Conservation (phyloP, 1,284 basidiomycete species). For the Trichosporon ovoides region DNA sequence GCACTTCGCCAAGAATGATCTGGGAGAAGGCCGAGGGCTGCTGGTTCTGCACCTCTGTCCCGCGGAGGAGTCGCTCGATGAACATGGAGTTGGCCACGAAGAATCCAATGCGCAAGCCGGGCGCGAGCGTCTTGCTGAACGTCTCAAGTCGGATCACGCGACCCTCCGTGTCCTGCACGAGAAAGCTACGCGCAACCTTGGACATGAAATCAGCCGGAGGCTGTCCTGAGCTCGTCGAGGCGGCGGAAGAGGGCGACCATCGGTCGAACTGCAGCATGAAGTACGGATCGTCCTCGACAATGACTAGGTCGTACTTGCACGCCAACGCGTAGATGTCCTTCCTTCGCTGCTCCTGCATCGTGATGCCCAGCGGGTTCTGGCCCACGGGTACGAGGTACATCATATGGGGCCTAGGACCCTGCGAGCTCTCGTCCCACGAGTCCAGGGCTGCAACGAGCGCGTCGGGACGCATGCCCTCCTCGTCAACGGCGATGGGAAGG, state of each 20-base stretch:
- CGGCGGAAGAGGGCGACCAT: not conserved
- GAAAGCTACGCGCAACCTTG: constrained; percentile 58
- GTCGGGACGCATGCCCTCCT: constrained; percentile 60
- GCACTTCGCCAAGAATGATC: constrained; percentile 57
- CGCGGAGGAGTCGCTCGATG: constrained; percentile 63
- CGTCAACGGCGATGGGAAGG: constrained; percentile 58
- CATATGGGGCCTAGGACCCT: constrained; percentile 57
- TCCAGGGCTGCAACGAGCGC: constrained; percentile 58
- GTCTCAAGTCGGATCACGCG: constrained; percentile 42
- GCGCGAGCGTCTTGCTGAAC: constrained; percentile 56
- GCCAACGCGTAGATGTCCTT: constrained; percentile 70
- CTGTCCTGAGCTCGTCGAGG: not conserved
- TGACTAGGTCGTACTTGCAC: constrained; percentile 66
- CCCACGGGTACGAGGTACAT: constrained; percentile 54
- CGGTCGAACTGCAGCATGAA: constrained; percentile 56
- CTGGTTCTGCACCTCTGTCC: constrained; percentile 63
- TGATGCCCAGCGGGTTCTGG: constrained; percentile 71
- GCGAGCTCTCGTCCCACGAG: constrained; percentile 59
- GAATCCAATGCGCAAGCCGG: constrained; percentile 68
- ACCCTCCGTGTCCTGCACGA: constrained; percentile 51
- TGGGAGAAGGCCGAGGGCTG: constrained; percentile 62
- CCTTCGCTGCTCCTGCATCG: constrained; percentile 60
- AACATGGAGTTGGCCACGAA: constrained; percentile 53
- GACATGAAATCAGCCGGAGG: constrained; percentile 27
- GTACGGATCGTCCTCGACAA: constrained; percentile 72